Base-by-base conservation (phyloP, 805 yeast species). In the Pichia eremophila region DNA sequence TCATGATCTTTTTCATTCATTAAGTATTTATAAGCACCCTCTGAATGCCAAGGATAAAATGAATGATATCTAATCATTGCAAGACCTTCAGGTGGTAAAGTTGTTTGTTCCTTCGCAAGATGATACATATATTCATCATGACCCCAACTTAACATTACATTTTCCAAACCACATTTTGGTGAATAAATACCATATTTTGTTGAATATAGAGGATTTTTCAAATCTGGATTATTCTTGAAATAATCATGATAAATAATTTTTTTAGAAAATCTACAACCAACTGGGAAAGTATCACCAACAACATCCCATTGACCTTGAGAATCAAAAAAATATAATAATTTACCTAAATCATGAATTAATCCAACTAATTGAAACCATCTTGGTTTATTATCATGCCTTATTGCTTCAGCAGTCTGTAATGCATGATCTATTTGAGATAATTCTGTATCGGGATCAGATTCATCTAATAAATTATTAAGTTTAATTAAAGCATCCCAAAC, bases 221-320 rank as follows among this genome's bases (percentile, higher is more conserved):
- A 68, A 58, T 82, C 89, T 1, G 83, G 83, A 59, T 82, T 82
- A 22, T 66, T 62, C 47, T 72, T 69, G 61, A 82, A 82, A 52
- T 73, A 77, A 36, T 79, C 82, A 40, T 79, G 74, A 53, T 76
- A 78, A 14, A 82, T 81, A 43, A 77, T 79, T 52, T 74, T 73
- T 48, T 73, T 73, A 55, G 77, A 79, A 56, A 72, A 81, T 49
- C 72, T 72, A 60, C 89, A 82, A 3, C 89, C 89, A 27, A 82
- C 85, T 0, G 88, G 85, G 56, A 82, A 82, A 3, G 88, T 82
- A 58, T 82, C 89, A 7, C 89, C 89, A 19, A 82, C 89, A 31
- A 82, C 89, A 58, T 82, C 87, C 88, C 88, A 82, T 60, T 82
- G 88, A 8, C 88, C 88, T 54, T 77, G 71, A 14, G 86, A 81